These are phyloP conservation scores for Anastatica hierochuntica DNA, from an alignment of 345 rosid genomes.

Conservation along the genomic window DNA sequence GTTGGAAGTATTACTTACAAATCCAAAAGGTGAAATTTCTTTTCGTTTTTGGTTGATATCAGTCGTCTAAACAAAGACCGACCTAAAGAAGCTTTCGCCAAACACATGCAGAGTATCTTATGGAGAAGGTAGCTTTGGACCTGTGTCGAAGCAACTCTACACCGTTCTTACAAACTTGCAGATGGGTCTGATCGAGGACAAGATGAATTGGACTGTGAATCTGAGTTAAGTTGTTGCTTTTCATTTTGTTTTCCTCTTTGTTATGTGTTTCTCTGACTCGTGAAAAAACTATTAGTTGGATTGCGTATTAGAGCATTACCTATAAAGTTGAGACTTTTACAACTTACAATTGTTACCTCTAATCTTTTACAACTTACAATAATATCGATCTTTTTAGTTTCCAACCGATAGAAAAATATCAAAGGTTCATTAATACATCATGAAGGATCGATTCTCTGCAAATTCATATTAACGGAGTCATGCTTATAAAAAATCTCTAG, in stretches of 20 bases:
- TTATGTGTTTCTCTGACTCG: background rate
- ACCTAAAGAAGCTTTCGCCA: background rate
- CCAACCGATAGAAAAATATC: no score
- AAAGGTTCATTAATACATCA: no score
- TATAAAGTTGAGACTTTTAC: background rate
- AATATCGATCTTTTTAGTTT: no score
- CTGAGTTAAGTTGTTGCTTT: constrained; percentile 26
- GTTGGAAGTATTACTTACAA: constrained; percentile 84
- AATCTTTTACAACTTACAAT: no score
- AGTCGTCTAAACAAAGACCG: background rate
- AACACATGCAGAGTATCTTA: constrained; percentile 49
- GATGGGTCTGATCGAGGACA: constrained; percentile 82
- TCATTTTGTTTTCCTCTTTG: no score
- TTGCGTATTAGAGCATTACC: background rate
- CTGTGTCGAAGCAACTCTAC: constrained; percentile 49
- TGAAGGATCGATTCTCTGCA: no score
- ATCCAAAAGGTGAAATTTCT: constrained; percentile 51
- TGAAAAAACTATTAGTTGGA: constrained; percentile 1
- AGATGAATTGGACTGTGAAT: constrained; percentile 80
- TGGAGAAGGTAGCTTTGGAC: constrained; percentile 59
- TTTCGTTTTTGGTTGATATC: no score
- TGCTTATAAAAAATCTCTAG: no score
- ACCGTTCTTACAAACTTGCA: constrained; percentile 68
- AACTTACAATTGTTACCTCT: no score
- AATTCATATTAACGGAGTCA: no score